Evolutionary conservation across 2,329 filamentous ascomycete genomes (phyloP).

Genomic region (Colletotrichum sublineola): DNA sequence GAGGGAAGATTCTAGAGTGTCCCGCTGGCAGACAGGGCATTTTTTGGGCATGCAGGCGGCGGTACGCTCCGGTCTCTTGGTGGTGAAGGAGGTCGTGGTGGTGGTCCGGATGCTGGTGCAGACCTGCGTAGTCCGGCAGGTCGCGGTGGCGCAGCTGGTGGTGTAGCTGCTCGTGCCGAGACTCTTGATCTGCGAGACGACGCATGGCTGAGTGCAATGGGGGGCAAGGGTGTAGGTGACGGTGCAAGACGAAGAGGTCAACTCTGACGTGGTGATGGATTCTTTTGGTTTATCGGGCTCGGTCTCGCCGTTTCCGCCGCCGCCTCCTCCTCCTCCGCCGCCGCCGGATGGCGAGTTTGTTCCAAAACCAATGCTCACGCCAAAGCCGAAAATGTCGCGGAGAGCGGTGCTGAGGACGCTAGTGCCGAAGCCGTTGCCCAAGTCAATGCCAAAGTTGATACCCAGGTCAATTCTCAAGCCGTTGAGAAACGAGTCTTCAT

Average conservation of each 20-base stretch:
- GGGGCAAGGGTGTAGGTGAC: slow-evolving; percentile 35
- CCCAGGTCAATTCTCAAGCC: slow-evolving; percentile 8
- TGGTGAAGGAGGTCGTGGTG: slow-evolving; percentile 29
- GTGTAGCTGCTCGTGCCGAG: slow-evolving; percentile 23
- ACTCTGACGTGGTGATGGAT: not conserved
- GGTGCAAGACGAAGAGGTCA: slow-evolving; percentile 26
- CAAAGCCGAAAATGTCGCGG: slow-evolving; percentile 17
- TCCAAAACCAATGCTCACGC: not conserved
- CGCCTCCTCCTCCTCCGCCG: not conserved
- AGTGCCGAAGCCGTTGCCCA: not conserved
- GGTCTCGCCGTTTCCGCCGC: not conserved
- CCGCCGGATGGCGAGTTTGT: not conserved
- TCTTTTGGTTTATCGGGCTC: slow-evolving; percentile 30
- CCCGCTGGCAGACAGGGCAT: slow-evolving; percentile 18
- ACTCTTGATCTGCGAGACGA: slow-evolving; percentile 26
- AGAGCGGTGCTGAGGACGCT: slow-evolving; percentile 8
- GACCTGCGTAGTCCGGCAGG: slow-evolving; percentile 33
- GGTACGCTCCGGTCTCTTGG: slow-evolving; percentile 21
- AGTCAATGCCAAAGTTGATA: not conserved
- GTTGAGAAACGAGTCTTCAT: not conserved
- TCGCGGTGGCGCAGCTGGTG: slow-evolving; percentile 36
- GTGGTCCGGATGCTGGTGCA: slow-evolving; percentile 35
- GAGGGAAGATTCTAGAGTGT: not conserved
- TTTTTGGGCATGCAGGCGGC: slow-evolving; percentile 22
- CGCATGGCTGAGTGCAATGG: slow-evolving; percentile 40